Evolutionary conservation across 805 yeast genomes (phyloP).

Genomic region (Ogataea henricii): DNA sequence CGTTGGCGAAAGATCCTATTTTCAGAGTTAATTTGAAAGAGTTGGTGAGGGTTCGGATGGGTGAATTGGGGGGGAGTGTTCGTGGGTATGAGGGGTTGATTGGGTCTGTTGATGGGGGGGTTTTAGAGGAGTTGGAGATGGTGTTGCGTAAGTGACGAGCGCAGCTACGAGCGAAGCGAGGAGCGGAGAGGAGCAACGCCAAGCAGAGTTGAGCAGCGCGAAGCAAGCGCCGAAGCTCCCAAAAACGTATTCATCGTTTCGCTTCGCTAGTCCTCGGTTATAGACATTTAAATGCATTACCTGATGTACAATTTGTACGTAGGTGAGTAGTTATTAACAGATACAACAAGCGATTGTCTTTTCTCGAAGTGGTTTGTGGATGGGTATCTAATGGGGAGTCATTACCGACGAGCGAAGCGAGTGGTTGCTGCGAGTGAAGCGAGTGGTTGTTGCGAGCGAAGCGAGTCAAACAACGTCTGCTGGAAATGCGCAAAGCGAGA

Average conservation of each 20-base stretch:
- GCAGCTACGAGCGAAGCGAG: not conserved
- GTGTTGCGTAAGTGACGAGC: constrained; percentile 9
- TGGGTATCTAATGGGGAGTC: too few species aligned
- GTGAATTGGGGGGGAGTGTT: constrained; percentile 31
- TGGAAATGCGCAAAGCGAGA: too few species aligned
- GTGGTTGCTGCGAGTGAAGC: too few species aligned
- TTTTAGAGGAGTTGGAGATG: constrained; percentile 35
- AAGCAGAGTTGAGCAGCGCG: too few species aligned
- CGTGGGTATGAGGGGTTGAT: constrained; percentile 40
- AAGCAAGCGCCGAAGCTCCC: too few species aligned
- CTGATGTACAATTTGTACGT: too few species aligned
- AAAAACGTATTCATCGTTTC: not conserved
- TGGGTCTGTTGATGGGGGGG: constrained; percentile 31
- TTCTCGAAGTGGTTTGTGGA: too few species aligned
- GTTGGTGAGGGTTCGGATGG: constrained; percentile 39
- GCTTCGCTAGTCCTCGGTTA: not conserved
- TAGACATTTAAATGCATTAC: not conserved
- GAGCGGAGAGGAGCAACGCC: too few species aligned
- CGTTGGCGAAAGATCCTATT: constrained; percentile 49
- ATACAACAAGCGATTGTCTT: too few species aligned
- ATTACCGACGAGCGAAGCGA: not conserved
- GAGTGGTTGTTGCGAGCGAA: too few species aligned
- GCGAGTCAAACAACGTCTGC: too few species aligned
- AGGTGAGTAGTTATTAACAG: too few species aligned
- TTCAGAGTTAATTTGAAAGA: constrained; percentile 52